A percentile compares a stretch with the other conserved stretches of the same genome.
These are phyloP conservation scores for Gentiana macrophylla DNA, from an alignment of 257 asterid genomes.

Conservation along the genomic window DNA sequence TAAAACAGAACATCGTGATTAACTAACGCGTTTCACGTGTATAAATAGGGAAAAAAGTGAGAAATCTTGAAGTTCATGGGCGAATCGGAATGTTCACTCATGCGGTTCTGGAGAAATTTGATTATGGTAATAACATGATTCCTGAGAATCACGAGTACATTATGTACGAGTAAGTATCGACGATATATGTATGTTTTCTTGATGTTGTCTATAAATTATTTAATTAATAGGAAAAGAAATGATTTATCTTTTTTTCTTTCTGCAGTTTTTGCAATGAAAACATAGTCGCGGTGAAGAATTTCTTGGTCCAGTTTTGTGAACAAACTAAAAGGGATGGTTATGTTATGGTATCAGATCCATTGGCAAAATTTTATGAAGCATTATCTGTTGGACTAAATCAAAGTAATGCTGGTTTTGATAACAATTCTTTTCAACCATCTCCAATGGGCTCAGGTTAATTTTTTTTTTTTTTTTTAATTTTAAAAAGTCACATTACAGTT, in stretches of 20 bases:
- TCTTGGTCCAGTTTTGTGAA: conserved; percentile 44
- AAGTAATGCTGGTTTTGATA: conserved; percentile 2
- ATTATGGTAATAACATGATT: conserved; percentile 8
- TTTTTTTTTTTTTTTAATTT: no score
- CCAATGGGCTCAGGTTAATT: conserved; percentile 20
- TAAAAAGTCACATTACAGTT: no score
- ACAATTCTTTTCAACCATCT: conserved; percentile 18
- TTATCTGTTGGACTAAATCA: conserved; percentile 35
- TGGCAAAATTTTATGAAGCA: conserved; percentile 39
- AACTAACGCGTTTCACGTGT: not conserved
- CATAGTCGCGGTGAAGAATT: conserved; percentile 38
- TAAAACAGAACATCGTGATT: not conserved
- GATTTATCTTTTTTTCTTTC: not conserved
- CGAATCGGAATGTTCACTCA: conserved; percentile 47
- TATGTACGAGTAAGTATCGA: conserved; percentile 41
- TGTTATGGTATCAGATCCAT: conserved; percentile 44
- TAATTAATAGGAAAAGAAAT: not conserved
- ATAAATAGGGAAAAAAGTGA: conserved; percentile 24
- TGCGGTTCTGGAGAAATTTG: conserved; percentile 39
- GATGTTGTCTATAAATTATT: no score
- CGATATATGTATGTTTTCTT: not conserved
- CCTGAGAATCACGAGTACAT: conserved; percentile 28
- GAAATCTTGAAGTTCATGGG: conserved; percentile 62
- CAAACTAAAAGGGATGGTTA: conserved; percentile 44
- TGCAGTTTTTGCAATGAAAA: conserved; percentile 43